Percentiles rank a stretch among this genome's conserved stretches.
Conservation (phyloP, 2,329 filamentous ascomycete genomes). For the Lecanicillium sp. region DNA sequence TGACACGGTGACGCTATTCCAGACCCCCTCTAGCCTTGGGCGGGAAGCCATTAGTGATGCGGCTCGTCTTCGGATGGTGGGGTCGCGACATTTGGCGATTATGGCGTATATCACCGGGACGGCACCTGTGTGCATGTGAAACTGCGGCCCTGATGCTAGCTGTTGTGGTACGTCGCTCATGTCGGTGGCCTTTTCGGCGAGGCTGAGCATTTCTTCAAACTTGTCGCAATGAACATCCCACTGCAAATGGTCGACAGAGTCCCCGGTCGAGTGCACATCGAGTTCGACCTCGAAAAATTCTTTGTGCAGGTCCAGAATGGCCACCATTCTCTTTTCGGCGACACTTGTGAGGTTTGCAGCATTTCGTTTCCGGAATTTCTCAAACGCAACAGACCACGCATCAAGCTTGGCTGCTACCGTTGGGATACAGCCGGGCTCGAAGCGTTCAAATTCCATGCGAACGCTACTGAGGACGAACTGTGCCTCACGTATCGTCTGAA, state of each 20-base stretch:
- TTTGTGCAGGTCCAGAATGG: conserved; percentile 6
- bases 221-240: conserved; percentile 6
- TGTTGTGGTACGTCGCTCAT: neutral
- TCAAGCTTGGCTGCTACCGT: conserved; percentile 1
- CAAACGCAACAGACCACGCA: conserved; percentile 6
- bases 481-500: neutral
- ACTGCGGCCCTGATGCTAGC: conserved; percentile 2
- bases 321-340: conserved; percentile 4
- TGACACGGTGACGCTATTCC: conserved; percentile 5
- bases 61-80: conserved; percentile 2
- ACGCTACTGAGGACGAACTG: conserved; percentile 6
- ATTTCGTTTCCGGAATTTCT: neutral
- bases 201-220: conserved; percentile 5
- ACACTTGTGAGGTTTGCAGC: neutral
- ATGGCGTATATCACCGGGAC: conserved; percentile 5
- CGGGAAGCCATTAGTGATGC: conserved; percentile 3
- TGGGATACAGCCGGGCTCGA: conserved; percentile 2
- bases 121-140: conserved; percentile 7
- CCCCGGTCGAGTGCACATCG: conserved; percentile 2
- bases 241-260: conserved; percentile 3
- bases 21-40: conserved; percentile 6
- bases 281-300: conserved; percentile 6
- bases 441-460: conserved; percentile 7
- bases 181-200: conserved; percentile 6
- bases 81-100: conserved; percentile 6